Base-by-base conservation (phyloP, 495 filamentous ascomycete genomes). In the Neurospora sp. region DNA sequence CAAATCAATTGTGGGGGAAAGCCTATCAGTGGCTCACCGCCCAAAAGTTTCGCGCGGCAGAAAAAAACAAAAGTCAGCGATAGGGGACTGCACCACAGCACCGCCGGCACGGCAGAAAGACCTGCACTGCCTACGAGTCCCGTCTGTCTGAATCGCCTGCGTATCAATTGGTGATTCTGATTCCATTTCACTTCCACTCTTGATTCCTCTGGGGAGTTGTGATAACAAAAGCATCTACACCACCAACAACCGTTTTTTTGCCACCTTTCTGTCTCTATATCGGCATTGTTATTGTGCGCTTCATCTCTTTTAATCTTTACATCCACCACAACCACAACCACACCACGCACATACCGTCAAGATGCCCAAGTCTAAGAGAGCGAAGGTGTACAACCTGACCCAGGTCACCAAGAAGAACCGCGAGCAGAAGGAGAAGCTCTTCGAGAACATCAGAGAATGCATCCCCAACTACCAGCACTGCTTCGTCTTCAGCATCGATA, bases 351-450 rank as follows among this genome's bases (percentile, higher is more conserved):
- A 39, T 31, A 71, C 69, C 70, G 74, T 72, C 85, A 92, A 76
- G 78, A 99, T 99, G 96, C 96, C 96, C 78, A 93, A 93, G 85
- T 97, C 94, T 73, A 99, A 98, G 87, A 93, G 96, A 81, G 88
- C 92, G 74, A 94, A 90, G 81, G 87, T 96, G 81, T 89, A 96
- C 75, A 91, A 96, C 85, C 86, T 96, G 82, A 94, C 95, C 73
- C 92, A 94, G 84, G 93, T 94, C 71, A 85, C 88, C 78, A 98
- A 98, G 85, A 97, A 97, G 85, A 91, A 89, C 71, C 88, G 91
- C 82, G 94, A 97, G 82, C 89, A 95, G 75, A 94, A 94, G 81
- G 86, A 94, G 78, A 91, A 90, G 73, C 91, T 98, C 39, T 97
- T 95, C 84, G 86, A 89, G 81, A 93, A 93, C 78, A 91, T 99